Base-by-base conservation (phyloP, 1,284 basidiomycete genomes). In the Phylloporus sp. region DNA sequence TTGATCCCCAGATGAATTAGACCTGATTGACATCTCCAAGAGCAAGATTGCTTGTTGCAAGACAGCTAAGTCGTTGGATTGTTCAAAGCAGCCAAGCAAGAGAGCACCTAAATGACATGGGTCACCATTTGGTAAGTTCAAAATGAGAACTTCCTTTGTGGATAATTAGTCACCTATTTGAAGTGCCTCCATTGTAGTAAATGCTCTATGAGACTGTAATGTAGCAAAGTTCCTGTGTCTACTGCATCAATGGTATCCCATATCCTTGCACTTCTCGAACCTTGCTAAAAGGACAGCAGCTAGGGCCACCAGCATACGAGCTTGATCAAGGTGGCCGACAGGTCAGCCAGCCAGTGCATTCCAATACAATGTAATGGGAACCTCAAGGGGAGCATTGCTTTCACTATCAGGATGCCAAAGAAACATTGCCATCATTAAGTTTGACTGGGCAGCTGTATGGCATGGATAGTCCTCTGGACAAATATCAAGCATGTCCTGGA, bases 391-490 rank as follows among this genome's bases (percentile, higher is more conserved):
- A 25, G 19, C 8, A 47, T 59, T 37, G 14, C 37, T 57, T 23
- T 56, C 45, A 10, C 52, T 11, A 15, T 63, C 39, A 20, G 27
- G 58, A 35, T 63, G 62, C 17, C 47, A 37, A 32, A 52, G 52
- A 27, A 63, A 41, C 39, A 61, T 62, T 52, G 72, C 72, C 15
- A 25, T 49, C 19, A 70, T 72, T 43, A 71, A 17, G 52, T 73
- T 73, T 41, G 66, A 71, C 20, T 69, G 60, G 17, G 61, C 70
- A 5, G 64, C 70, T 8, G 66, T 58, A 37, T 65, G 70, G 47
- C 68, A 61, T 32, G 67, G 67, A 52, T 74, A 64, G 25, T 66
- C 63, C 14, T 47, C n/a, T 6, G 69, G 65, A 49, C 72, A 73
- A 49, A 61, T 35, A 43, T 65, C 41, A 27, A 74, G 57, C n/a